Evolutionary conservation across 2,329 filamentous ascomycete species (phyloP).

Genomic region (Penicillium concentricum): DNA sequence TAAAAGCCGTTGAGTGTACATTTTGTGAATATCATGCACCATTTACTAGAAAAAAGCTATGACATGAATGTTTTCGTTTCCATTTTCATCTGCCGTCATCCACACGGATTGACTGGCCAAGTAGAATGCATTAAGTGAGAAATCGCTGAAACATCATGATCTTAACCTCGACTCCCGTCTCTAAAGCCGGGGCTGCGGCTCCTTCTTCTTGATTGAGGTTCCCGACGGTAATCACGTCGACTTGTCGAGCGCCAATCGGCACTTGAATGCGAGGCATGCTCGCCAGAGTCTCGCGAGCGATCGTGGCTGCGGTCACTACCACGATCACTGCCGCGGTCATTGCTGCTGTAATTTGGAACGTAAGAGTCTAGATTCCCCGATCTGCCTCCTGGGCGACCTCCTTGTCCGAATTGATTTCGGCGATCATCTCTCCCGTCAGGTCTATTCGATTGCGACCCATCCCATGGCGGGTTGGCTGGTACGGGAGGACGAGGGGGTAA

Average conservation of each 20-base stretch:
- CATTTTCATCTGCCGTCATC: not conserved
- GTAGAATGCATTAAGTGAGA: conserved; percentile 1
- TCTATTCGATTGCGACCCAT: conserved; percentile 26
- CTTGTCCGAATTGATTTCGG: conserved; percentile 31
- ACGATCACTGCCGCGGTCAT: not conserved
- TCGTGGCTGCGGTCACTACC: conserved; percentile 29
- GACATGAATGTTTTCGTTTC: conserved; percentile 5
- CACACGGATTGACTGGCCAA: conserved; percentile 5
- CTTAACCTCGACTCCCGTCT: conserved; percentile 25
- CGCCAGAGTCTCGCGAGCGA: conserved; percentile 25
- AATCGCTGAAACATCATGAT: not conserved
- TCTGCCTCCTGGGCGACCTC: conserved; percentile 22
- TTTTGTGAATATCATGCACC: conserved; percentile 9
- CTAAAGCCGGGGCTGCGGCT: conserved; percentile 36
- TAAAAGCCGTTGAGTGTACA: conserved; percentile 6
- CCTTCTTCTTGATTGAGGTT: conserved; percentile 30
- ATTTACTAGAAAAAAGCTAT: conserved; percentile 13
- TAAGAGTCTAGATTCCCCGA: conserved; percentile 38
- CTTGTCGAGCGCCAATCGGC: conserved; percentile 24
- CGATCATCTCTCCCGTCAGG: conserved; percentile 29
- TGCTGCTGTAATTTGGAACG: conserved; percentile 33
- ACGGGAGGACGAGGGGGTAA: conserved; percentile 41
- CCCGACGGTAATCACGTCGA: conserved; percentile 31
- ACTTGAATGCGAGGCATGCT: conserved; percentile 17
- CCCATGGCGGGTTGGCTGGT: conserved; percentile 31